Base-by-base conservation (phyloP, 2,329 filamentous ascomycete genomes). In the Aspergillus caelatus region DNA sequence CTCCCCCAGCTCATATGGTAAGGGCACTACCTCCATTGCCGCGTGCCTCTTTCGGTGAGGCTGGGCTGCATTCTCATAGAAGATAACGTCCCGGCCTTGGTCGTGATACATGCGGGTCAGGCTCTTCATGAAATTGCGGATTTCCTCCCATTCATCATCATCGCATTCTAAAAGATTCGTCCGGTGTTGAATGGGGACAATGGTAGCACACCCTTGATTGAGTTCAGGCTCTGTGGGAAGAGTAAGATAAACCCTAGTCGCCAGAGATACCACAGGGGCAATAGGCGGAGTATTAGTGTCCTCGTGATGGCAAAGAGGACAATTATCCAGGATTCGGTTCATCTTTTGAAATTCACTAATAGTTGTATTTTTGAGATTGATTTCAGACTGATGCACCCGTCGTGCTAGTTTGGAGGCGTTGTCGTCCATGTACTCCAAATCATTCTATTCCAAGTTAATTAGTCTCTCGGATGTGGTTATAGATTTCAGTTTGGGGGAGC, bases 81-180 rank as follows among this genome's bases (percentile, higher is more conserved):
- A 99, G 66, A 99, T 83, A 11, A 98, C 94, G 71, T 95, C 92
- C 58, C 92, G 91, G 12, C 94, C 93, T 77, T 96, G 93, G 50
- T 94, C 91, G 80, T 96, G 93, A 79, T 98, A 99, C 87, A 97
- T 91, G 52, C 94, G 89, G 5, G 91, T 97, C 23, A 99, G 84
- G 63, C 88, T 91, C 81, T 99, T 99, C 94, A 98, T 98, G 75
- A 99, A 99, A 77, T 99, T 99, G 70, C 95, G 91, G 7, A 99
- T 90, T 79, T 99, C 95, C 75, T 99, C 95, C 96, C 96, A 99
- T 77, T 99, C 95, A 74, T 99, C 95, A 74, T 99, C 94, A 77
- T 98, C 94, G 77, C 95, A 99, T 78, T 97, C 94, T n/a, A 99
- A 83, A 0, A 99, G 87, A 76, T 98, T 99, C 28, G 85, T 88